These are phyloP conservation scores for Trichoderma guizhouense DNA, from an alignment of 2,329 filamentous ascomycete genomes.

Conservation along the genomic window DNA sequence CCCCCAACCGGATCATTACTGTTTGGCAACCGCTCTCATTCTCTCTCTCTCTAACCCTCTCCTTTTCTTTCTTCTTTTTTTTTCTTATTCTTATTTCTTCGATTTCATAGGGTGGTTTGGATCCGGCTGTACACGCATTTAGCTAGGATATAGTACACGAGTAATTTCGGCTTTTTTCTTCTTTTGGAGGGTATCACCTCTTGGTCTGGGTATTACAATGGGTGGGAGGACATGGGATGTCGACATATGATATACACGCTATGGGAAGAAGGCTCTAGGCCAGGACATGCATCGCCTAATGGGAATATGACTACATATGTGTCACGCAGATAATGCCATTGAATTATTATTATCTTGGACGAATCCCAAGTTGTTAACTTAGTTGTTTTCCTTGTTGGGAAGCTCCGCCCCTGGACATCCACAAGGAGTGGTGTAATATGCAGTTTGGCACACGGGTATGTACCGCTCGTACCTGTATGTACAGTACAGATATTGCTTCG, in stretches of 20 bases:
- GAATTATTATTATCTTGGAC: background rate
- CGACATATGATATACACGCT: conserved; percentile 4
- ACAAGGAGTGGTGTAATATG: background rate
- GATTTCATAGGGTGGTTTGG: background rate
- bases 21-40: background rate
- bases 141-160: background rate
- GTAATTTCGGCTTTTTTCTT: background rate
- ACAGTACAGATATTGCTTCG: background rate
- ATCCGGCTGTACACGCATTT: conserved; percentile 3
- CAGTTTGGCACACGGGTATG: background rate
- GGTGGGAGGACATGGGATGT: background rate
- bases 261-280: background rate
- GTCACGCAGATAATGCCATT: background rate
- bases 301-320: conserved; percentile 7
- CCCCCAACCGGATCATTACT: background rate
- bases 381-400: background rate
- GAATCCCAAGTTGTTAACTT: background rate
- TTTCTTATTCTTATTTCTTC: background rate
- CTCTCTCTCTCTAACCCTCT: background rate
- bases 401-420: background rate
- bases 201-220: background rate
- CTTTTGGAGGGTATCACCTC: background rate
- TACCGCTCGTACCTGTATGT: background rate
- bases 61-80: background rate
- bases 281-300: background rate